These are phyloP conservation scores for Thraustotheca clavata DNA, from an alignment of 352 stramenopile genomes.

Conservation along the genomic window DNA sequence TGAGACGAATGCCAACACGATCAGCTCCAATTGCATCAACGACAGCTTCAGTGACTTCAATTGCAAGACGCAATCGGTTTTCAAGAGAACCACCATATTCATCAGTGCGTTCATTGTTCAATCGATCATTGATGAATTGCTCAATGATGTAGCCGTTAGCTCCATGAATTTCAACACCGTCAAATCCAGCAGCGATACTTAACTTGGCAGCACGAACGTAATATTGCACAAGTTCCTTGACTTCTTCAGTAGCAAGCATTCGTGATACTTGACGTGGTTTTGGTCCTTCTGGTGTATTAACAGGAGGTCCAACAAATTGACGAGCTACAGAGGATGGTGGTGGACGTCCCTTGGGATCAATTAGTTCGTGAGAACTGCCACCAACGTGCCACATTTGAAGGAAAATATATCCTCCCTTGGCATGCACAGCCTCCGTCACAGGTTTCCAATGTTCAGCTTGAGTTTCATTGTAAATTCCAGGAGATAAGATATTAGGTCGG, in stretches of 20 bases:
- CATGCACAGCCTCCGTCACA: slow-evolving; percentile 55
- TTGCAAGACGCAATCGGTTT: slow-evolving; percentile 58
- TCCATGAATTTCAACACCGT: slow-evolving; percentile 76
- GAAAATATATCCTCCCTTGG: slow-evolving; percentile 52
- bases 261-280: slow-evolving; percentile 15
- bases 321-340: neutral
- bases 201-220: slow-evolving; percentile 50
- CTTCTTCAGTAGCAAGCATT: slow-evolving; percentile 26
- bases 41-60: slow-evolving; percentile 51
- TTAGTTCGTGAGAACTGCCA: slow-evolving; percentile 36
- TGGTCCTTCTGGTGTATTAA: slow-evolving; percentile 10
- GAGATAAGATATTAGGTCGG: slow-evolving; percentile 21
- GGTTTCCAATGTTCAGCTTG: slow-evolving; percentile 37
- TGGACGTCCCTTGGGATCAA: slow-evolving; percentile 17
- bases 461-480: slow-evolving; percentile 32
- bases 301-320: neutral
- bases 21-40: slow-evolving; percentile 27
- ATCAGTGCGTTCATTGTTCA: slow-evolving; percentile 69
- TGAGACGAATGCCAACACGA: slow-evolving; percentile 29
- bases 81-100: slow-evolving; percentile 72
- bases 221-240: slow-evolving; percentile 53
- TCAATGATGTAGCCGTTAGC: slow-evolving; percentile 88
- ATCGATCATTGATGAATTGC: slow-evolving; percentile 30
- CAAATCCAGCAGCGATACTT: slow-evolving; percentile 78
- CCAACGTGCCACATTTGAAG: slow-evolving; percentile 77